Evolutionary conservation across 345 rosid species (phyloP), one percentile per base, ranked within the genome.

Genomic region (Gossypium raimondii): DNA sequence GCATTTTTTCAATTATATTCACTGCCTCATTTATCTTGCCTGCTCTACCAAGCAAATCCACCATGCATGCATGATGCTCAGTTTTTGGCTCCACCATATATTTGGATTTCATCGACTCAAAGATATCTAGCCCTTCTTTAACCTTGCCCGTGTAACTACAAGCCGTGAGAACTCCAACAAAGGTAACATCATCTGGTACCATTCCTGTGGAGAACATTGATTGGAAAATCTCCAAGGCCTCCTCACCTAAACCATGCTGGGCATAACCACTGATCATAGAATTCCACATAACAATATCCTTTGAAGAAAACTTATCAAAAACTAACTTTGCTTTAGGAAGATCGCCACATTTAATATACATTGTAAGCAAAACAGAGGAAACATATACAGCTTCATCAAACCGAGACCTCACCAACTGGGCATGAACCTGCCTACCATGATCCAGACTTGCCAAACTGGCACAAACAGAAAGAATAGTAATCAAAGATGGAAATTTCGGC

Each of bases 211-310:
- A 83, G 43, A 89, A 75, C 89, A 93, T 86, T 78, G 87, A 85
- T 29, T 75, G 48, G 79, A 93, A 93, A 72, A 91, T 77, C 53
- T 83, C 77, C 7, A 91, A 81, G 76, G 92, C 89, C 77, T 88
- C 89, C 67, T 87, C 88, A 67, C 86, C 97, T 74, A 86, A 67
- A 79, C 97, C 97, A 70, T 91, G 93, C 1, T 89, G 95, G 0
- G 93, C 89, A 18, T 85, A 91, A 45, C 97, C 98, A 50, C 92
- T 82, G 50, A 91, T 89, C 9, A 89, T 82, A 22, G 97, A 86
- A 79, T 91, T 91, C 98, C 93, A 91, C 94, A 91, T 91, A 74
- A 91, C 92, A 75, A 84, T 61, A 20, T 91, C 97, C 87, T 88
- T 91, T 3, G 76, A 52, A 9, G 77, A 47, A 78, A 89, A 91